These are phyloP conservation scores for Ophiosphaerella narmari DNA, from an alignment of 2,329 filamentous ascomycete species.

Conservation along the genomic window DNA sequence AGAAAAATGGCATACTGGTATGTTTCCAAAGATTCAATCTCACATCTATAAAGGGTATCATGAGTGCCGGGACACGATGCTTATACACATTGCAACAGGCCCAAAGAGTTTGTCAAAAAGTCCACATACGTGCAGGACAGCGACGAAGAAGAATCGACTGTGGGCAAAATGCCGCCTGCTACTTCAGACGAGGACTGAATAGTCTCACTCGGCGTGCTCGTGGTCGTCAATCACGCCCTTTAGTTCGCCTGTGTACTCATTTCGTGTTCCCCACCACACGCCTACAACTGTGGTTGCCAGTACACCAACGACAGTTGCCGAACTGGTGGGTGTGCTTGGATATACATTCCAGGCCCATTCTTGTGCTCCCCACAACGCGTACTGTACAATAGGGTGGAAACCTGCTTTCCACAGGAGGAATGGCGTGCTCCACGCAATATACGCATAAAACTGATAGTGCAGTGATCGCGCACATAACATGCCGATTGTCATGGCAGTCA, in stretches of 20 bases:
- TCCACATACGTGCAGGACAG: constrained; percentile 64
- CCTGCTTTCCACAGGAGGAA: constrained; percentile 83
- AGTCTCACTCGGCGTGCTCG: constrained; percentile 37
- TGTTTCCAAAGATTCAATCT: constrained; percentile 8
- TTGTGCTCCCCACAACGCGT: constrained; percentile 74
- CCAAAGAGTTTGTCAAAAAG: constrained; percentile 74
- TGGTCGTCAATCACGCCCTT: constrained; percentile 36
- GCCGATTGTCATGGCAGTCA: constrained; percentile 77
- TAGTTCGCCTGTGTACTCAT: constrained; percentile 48
- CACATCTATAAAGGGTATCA: constrained; percentile 22
- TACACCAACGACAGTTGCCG: constrained; percentile 69
- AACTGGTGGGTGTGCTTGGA: constrained; percentile 74
- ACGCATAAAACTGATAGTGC: constrained; percentile 95
- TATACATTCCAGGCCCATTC: constrained; percentile 96
- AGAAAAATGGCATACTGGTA: constrained; percentile 85
- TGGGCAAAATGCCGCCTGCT: constrained; percentile 83
- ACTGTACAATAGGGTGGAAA: constrained; percentile 68
- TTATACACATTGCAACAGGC: constrained; percentile 60
- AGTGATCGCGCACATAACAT: constrained; percentile 85
- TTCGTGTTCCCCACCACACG: constrained; percentile 62
- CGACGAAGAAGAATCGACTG: constrained; percentile 76
- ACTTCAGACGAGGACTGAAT: constrained; percentile 69
- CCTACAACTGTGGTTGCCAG: constrained; percentile 69
- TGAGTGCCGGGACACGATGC: constrained; percentile 15
- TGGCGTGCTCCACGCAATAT: constrained; percentile 86